Base-by-base conservation (phyloP, 1,284 basidiomycete species). In the Pisolithus thermaeus region DNA sequence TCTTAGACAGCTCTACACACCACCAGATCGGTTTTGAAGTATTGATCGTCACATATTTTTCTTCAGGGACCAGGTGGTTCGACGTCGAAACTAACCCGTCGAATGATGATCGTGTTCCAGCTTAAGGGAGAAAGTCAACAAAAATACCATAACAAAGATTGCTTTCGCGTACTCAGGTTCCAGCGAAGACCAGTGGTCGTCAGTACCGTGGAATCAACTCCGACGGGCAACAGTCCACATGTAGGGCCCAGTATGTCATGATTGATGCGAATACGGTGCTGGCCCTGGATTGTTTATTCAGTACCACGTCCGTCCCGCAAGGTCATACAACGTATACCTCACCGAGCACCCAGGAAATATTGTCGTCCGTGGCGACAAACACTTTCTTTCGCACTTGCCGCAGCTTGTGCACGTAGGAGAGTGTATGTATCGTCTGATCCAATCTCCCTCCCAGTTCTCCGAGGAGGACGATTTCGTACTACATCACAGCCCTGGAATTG, bases 221-320 rank as follows among this genome's bases (percentile, higher is more conserved):
- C 96, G 1, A 99, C 78, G 0, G 97, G 97, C 9, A 99, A 76
- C 14, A 99, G 77, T 0, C 96, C 96, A 63, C 96, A 99, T 0
- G 94, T 97, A 50, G 84, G 81, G 0, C 95, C 95, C 51, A 97
- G 74, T 4, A 83, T 62, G 0, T 69, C 59, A 56, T 90, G 86
- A 59, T 94, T 84, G 49, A 97, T 78, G 7, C 75, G 64, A 51
- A 98, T 88, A 7, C 70, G 62, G 62, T 97, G 95, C 60, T 85
- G 77, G 9, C 94, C 94, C 87, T 94, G 54, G 35, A 7, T 25
- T 27, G 56, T 14, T 47, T 20, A 23, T 30, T 58, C 40, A 59
- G 46, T 18, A 32, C 8, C 20, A 39, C 23, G 25, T 7, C 25
- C 3, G 40, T 18, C 32, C 5, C 16, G 28, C 12, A 4, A 16